Evolutionary conservation across 371 early-diverging fungal genomes (phyloP), one percentile per base, ranked within the genome.

Genomic region (Coemansia sp.): DNA sequence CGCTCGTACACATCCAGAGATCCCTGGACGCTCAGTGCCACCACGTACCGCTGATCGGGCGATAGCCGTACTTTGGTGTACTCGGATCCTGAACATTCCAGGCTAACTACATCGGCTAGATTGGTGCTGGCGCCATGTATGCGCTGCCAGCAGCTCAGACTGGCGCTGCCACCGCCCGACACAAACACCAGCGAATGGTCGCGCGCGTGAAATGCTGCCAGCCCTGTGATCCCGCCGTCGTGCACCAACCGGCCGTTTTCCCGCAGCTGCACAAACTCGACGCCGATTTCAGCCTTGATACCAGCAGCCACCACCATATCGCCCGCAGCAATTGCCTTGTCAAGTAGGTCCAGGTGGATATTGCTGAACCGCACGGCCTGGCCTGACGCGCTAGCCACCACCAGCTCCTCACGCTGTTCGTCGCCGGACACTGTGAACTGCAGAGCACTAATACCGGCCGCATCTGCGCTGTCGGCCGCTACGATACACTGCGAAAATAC

Each of bases 1-100:
- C 72, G 58, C 56, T 75, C 71, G 51, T 75, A 70, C 2, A 75
- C 63, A 36, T 70, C 69, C 55, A 75, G 44, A 29, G 16, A 4
- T 0, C 75, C 75, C n/a, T 39, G 16, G 12, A 47, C 50, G 39
- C 63, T 62, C 5, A 70, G 62, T 5, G 75, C 75, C 11, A 66
- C 66, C 46, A 66, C 33, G 39, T 65, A 59, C 18, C 63, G 65
- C 18, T 58, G 55, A 39, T 69, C 72, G 3, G 36, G 37, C 33
- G 75, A 62, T 4, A 59, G 39, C 16, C 42, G 60, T 10, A 66
- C 51, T 14, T 48, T 58, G 11, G 24, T 34, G 31, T 75, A 75
- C 9, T 47, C 72, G 1, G 55, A 39, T 10, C 69, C 75, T 8
- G 57, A 44, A 52, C 66, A 58, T 34, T 60, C 71, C 1, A 33